Percentiles rank a stretch among this genome's conserved stretches.
Conservation (phyloP, 2,329 filamentous ascomycete genomes). For the Sclerotinia spermophila region DNA sequence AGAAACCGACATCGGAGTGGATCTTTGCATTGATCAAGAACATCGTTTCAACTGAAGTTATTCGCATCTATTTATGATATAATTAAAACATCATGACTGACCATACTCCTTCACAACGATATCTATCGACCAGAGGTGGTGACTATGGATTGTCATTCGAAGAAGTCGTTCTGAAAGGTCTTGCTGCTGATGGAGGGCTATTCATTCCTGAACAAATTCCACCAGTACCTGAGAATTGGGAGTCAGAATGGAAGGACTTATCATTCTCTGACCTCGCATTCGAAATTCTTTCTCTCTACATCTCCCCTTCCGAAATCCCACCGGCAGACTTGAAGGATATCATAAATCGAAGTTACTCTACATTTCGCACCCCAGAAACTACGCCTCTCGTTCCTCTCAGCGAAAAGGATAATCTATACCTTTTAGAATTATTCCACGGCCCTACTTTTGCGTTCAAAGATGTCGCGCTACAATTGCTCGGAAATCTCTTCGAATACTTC, state of each 20-base stretch:
- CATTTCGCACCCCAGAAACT: slow-evolving; percentile 75
- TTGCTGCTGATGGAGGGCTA: slow-evolving; percentile 81
- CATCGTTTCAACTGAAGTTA: slow-evolving; percentile 1
- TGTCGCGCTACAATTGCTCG: slow-evolving; percentile 86
- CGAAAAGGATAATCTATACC: slow-evolving; percentile 66
- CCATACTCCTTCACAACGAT: slow-evolving; percentile 53
- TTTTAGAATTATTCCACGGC: slow-evolving; percentile 94
- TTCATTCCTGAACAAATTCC: slow-evolving; percentile 87
- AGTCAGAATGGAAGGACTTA: slow-evolving; percentile 69
- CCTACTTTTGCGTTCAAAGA: slow-evolving; percentile 97
- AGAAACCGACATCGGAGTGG: slow-evolving; percentile 5
- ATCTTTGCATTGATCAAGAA: background rate
- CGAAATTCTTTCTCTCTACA: slow-evolving; percentile 82
- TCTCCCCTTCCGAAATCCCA: slow-evolving; percentile 80
- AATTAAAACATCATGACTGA: slow-evolving; percentile 21
- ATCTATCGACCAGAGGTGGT: slow-evolving; percentile 60
- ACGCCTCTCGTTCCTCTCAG: slow-evolving; percentile 79
- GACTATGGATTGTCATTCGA: slow-evolving; percentile 78
- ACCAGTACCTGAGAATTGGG: slow-evolving; percentile 57
- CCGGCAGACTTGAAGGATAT: slow-evolving; percentile 74
- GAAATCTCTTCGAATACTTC: slow-evolving; percentile 94
- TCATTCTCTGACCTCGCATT: slow-evolving; percentile 79
- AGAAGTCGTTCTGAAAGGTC: slow-evolving; percentile 82
- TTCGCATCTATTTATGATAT: background rate
- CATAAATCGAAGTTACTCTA: slow-evolving; percentile 80